These are phyloP conservation scores for Cutaneotrichosporon cavernicola DNA, from an alignment of 1,284 basidiomycete species.

Conservation along the genomic window DNA sequence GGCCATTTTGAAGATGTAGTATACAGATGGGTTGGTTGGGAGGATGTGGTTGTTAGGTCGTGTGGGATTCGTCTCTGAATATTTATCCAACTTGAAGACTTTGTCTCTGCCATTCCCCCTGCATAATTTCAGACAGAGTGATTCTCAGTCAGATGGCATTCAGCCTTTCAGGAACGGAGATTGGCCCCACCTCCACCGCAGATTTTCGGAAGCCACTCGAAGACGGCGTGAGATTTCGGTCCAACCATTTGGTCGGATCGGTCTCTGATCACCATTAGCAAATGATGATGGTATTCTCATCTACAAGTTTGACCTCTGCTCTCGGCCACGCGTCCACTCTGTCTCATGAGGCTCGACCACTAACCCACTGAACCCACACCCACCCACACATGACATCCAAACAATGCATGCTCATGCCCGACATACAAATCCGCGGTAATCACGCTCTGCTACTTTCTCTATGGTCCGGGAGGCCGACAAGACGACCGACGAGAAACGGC, in stretches of 20 bases:
- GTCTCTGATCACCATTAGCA: too few relatives aligned
- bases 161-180: neutral
- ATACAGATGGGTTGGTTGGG: neutral
- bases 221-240: too few relatives aligned
- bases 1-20: slow-evolving; percentile 8
- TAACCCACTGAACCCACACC: too few relatives aligned
- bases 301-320: too few relatives aligned
- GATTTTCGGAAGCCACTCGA: neutral
- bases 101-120: too few relatives aligned
- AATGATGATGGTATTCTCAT: too few relatives aligned
- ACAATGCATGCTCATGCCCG: slow-evolving; percentile 10
- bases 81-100: neutral
- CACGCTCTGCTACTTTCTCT: slow-evolving; percentile 79
- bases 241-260: too few relatives aligned
- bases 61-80: neutral
- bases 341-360: too few relatives aligned
- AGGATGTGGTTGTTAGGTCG: neutral
- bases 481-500: neutral
- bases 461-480: slow-evolving; percentile 9
- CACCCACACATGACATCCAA: neutral
- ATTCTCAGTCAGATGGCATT: too few relatives aligned
- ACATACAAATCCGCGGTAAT: slow-evolving; percentile 47
- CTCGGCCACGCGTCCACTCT: too few relatives aligned
- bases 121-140: too few relatives aligned
- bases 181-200: slow-evolving; percentile 2